Evolutionary conservation across 129 eudicot species (phyloP), one percentile per base, ranked within the genome.

Genomic region (Chrysanthemum lavandulifolium): DNA sequence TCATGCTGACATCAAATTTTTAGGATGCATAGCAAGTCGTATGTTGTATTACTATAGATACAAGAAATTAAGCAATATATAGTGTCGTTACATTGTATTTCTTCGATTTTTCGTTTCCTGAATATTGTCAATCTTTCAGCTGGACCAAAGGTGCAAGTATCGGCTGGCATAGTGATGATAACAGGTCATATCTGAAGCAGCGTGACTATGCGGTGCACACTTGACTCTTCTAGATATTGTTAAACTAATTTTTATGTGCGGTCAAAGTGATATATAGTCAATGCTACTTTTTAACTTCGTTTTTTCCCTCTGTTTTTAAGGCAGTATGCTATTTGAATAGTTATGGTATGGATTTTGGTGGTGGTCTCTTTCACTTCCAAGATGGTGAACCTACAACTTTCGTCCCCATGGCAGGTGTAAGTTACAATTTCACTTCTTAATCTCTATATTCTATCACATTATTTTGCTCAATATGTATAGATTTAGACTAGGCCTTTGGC

Each of bases 141-240:
- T 95, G 99, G 97, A 82, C 85, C 71, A 90, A 70, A 79, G 99
- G 99, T 83, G 97, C 99, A 75, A 90, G 91, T 77, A 95, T 95
- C 52, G 95, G 99, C 71, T 95, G 99, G 99, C 97, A 95, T 64
- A 95, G 97, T 79, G 99, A 95, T 76, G 91, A 95, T 73, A 90
- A 95, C 79, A 81, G 99, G 61, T 84, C 90, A 64, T 89, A 95
- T 82, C 99, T 95, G 74, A 90, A 80, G 75, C 99, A 90, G 82
- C 85, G 99, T 69, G 91, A 90, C 50, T 95, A 88, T 76, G 88
- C 99, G 85, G 97, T 90, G 73, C 31, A 86, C 78, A 68, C 52
- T 53, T 59, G 54, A 19, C 15, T 67, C 18, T 18, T 72, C 19
- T 36, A 11, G 2, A 15, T 76, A 57, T 73, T 40, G 47, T 40